These are phyloP conservation scores for Chaetomium sp. DNA, from an alignment of 2,329 filamentous ascomycete genomes.

Conservation along the genomic window DNA sequence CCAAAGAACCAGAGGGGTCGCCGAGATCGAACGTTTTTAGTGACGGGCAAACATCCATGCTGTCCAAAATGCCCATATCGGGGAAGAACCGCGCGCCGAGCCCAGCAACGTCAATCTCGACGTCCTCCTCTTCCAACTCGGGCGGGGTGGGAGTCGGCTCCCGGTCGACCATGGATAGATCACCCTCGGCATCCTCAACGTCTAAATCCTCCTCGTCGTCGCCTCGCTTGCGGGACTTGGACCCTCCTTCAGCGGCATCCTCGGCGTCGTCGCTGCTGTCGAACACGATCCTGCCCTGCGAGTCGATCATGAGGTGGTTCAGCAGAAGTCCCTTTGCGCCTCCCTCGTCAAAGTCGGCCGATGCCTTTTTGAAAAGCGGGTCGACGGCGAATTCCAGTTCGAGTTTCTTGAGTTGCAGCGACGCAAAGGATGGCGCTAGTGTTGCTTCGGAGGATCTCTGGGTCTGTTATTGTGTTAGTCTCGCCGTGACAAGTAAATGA, in stretches of 20 bases:
- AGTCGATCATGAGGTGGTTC: slow-evolving; percentile 95
- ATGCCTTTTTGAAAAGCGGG: slow-evolving; percentile 98
- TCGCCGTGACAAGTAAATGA: neutral
- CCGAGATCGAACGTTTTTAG: slow-evolving; percentile 91
- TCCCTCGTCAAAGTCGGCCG: slow-evolving; percentile 96
- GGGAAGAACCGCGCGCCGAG: slow-evolving; percentile 82
- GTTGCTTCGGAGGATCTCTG: slow-evolving; percentile 86
- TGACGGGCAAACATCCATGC: slow-evolving; percentile 89
- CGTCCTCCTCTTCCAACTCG: slow-evolving; percentile 46
- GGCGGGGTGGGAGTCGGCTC: slow-evolving; percentile 20
- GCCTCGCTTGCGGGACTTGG: slow-evolving; percentile 33
- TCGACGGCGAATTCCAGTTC: slow-evolving; percentile 96
- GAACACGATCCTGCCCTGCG: slow-evolving; percentile 88
- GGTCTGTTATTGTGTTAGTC: slow-evolving; percentile 2
- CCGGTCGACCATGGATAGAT: slow-evolving; percentile 14
- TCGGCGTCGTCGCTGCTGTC: slow-evolving; percentile 88
- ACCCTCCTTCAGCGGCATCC: slow-evolving; percentile 40
- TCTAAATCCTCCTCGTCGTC: slow-evolving; percentile 33
- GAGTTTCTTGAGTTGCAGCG: slow-evolving; percentile 92
- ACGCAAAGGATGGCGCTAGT: slow-evolving; percentile 77
- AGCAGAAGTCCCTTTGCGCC: slow-evolving; percentile 91
- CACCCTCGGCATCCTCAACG: slow-evolving; percentile 31
- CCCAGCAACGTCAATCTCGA: slow-evolving; percentile 71
- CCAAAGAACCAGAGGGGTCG: slow-evolving; percentile 73
- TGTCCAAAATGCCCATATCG: slow-evolving; percentile 67